Base-by-base conservation (phyloP, 2,329 filamentous ascomycete species). In the Ophiosphaerella herpotricha region DNA sequence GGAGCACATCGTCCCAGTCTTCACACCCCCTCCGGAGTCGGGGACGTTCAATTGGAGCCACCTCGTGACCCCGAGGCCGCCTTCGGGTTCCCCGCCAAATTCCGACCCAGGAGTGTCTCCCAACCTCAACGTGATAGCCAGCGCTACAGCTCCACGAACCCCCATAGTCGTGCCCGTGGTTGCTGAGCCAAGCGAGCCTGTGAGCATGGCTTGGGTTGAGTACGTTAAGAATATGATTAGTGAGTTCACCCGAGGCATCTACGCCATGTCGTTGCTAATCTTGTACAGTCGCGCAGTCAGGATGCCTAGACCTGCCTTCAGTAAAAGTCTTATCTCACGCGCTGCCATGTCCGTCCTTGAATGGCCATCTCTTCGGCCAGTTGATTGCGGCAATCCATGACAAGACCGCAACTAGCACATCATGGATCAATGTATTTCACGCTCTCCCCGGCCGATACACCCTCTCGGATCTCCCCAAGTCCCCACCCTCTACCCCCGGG, bases 391-490 rank as follows among this genome's bases (percentile, higher is more conserved):
- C 77, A 4, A 78, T 87, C 1, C 82, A 85, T 63, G 73, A 78
- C 33, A 75, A 76, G 18, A 78, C 81, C 11, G 75, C 79, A 21
- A 77, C 75, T 41, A 76, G 78, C 12, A 82, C 79, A 0, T 78
- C 79, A 2, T 86, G 84, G 74, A 85, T 86, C 68, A 85, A 85
- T 51, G 80, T 87, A 42, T 85, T 83, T 46, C 84, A 87, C 61
- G 84, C 84, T 1, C 81, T 86, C 1, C 83, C 83, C 8, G 81
- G 82, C 35, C 80, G 81, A 44, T 86, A 85, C 71, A 85, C 80
- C 47, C 76, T 87, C 32, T 78, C 79, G 16, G 84, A 85, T 57
- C 75, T 87, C 4, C 84, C 84, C 7, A 82, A 79, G 26, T 86
- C 84, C n/a, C 84, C 84, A 7, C 82, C 84, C 4, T 80, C 76